phyloP scores from a whole-genome alignment of 495 filamentous ascomycete species.

The Xylaria sp. region DNA sequence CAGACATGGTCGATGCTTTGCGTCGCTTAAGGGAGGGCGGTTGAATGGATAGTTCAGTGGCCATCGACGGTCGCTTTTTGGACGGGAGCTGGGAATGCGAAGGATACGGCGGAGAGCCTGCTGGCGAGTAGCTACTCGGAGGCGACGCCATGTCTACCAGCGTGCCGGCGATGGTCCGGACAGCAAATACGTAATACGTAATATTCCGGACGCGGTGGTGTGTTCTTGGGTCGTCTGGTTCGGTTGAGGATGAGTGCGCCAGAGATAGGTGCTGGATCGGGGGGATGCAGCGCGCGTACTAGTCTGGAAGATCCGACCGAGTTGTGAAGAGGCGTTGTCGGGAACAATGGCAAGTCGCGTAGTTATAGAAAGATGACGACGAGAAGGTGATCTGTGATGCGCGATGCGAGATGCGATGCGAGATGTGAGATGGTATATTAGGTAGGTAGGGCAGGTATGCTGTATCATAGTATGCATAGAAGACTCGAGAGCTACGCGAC shows the following conservation, averaged over 20 bases:
- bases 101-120: slow-evolving; percentile 61
- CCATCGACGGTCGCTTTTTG: slow-evolving; percentile 65
- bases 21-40: slow-evolving; percentile 64
- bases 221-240: neutral
- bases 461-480: neutral
- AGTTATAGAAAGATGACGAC: neutral
- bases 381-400: neutral
- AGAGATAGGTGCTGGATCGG: neutral
- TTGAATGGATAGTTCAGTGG: slow-evolving; percentile 46
- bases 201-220: neutral
- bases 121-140: slow-evolving; percentile 53
- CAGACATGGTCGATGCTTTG: slow-evolving; percentile 65
- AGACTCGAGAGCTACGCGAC: neutral
- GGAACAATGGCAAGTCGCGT: neutral
- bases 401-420: too few relatives aligned
- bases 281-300: neutral
- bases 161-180: neutral
- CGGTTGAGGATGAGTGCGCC: neutral
- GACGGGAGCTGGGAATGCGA: slow-evolving; percentile 57
- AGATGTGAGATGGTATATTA: neutral
- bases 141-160: slow-evolving; percentile 66
- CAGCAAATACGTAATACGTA: neutral
- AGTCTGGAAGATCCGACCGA: too few relatives aligned
- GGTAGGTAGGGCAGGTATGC: neutral
- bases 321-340: neutral